Conservation (phyloP, 2,329 filamentous ascomycete species). For the Aspergillus oerlinghausenensis region DNA sequence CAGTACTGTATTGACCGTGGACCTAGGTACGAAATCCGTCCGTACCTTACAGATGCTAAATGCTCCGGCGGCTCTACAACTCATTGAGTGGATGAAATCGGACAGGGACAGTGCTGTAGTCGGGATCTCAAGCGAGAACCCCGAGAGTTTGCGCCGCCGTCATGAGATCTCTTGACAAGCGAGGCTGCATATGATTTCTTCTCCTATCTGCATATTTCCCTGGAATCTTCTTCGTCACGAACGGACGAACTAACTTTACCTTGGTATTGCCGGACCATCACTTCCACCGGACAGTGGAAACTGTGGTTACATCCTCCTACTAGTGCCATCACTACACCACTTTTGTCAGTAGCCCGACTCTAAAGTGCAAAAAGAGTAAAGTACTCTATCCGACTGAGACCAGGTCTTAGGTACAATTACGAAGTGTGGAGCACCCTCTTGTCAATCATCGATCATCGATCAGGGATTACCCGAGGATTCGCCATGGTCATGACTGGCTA, state of each 20-base stretch:
- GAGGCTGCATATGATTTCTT: background rate
- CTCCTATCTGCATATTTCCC: background rate
- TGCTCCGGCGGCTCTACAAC: background rate
- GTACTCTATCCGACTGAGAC: background rate
- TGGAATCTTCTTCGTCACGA: background rate
- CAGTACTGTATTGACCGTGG: background rate
- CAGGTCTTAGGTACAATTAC: background rate
- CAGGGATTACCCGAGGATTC: background rate
- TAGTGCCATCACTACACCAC: background rate
- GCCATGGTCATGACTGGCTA: background rate
- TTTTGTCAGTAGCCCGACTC: background rate
- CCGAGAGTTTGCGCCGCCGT: background rate
- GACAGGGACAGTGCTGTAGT: background rate
- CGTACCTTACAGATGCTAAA: background rate
- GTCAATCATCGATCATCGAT: background rate
- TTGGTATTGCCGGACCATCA: background rate
- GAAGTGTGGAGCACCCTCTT: background rate
- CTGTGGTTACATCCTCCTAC: background rate
- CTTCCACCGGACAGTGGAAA: background rate
- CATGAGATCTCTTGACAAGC: background rate
- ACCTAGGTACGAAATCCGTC: background rate
- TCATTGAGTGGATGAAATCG: background rate
- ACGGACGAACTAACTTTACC: background rate
- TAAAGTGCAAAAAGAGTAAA: background rate
- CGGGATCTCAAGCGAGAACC: background rate